Evolutionary conservation across 2,329 filamentous ascomycete genomes (phyloP).

Genomic region (Colletotrichum eremochloae): DNA sequence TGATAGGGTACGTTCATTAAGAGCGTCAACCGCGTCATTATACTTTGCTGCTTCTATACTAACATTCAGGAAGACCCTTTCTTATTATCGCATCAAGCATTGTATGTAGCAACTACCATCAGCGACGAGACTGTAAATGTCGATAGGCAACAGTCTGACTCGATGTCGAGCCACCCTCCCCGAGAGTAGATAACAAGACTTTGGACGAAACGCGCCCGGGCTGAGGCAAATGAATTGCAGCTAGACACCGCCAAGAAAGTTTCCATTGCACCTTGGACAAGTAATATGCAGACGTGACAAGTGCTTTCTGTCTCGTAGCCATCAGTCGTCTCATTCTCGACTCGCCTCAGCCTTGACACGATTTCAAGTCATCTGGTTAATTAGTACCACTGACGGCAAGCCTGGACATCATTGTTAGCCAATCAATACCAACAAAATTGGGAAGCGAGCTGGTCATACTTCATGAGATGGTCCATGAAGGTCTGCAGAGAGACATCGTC

Average conservation of each 20-base stretch:
- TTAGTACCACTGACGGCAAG: conserved; percentile 75
- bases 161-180: background rate
- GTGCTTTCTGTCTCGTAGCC: background rate
- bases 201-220: background rate
- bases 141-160: background rate
- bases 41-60: background rate
- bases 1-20: background rate
- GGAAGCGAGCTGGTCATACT: conserved; percentile 68
- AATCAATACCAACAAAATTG: conserved; percentile 13
- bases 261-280: background rate
- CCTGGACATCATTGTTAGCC: conserved; percentile 50
- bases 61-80: background rate
- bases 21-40: background rate
- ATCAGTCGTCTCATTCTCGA: no score
- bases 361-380: conserved; percentile 50
- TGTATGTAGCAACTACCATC: background rate
- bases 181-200: background rate
- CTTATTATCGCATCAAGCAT: background rate
- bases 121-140: background rate
- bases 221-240: background rate
- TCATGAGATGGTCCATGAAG: conserved; percentile 99
- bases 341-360: no score
- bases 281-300: background rate
- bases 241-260: background rate
- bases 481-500: conserved; percentile 98